Evolutionary conservation across 2,329 filamentous ascomycete genomes (phyloP).

Genomic region (Beauveria bassiana): DNA sequence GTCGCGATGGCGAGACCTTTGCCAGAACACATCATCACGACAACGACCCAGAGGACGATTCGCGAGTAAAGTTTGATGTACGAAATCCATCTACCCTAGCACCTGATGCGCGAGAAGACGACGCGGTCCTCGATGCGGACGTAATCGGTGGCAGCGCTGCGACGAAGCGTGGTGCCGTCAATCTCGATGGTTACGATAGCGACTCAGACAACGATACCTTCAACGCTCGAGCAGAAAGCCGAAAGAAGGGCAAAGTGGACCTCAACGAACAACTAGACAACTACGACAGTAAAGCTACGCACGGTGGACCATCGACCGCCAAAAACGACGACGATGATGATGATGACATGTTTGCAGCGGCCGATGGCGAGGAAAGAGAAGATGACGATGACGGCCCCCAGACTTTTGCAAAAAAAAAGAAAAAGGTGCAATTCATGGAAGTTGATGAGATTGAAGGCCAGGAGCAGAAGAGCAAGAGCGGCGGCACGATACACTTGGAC

Average conservation of each 20-base stretch:
- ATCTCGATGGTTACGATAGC: conserved; percentile 93
- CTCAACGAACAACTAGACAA: conserved; percentile 46
- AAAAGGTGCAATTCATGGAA: conserved; percentile 55
- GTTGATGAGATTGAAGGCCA: conserved; percentile 67
- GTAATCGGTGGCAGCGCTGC: conserved; percentile 75
- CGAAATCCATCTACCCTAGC: conserved; percentile 91
- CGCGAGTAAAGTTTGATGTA: conserved; percentile 87
- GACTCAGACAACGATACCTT: conserved; percentile 92
- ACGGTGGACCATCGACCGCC: conserved; percentile 19
- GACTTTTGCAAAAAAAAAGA: conserved; percentile 48
- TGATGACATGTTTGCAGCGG: conserved; percentile 24
- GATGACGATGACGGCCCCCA: conserved; percentile 30
- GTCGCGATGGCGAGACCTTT: conserved; percentile 75
- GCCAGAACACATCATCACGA: conserved; percentile 64
- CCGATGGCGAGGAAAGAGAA: conserved; percentile 45
- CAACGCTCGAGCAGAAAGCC: conserved; percentile 61
- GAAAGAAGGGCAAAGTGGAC: conserved; percentile 41
- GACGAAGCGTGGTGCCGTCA: conserved; percentile 88
- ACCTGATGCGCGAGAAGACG: conserved; percentile 64
- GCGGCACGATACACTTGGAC: conserved; percentile 60
- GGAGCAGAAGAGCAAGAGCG: conserved; percentile 63
- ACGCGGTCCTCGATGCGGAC: conserved; percentile 78
- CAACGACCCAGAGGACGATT: conserved; percentile 38
- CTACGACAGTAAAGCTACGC: conserved; percentile 39
- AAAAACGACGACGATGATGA: conserved; percentile 27